phyloP scores from a whole-genome alignment of 2,329 filamentous ascomycete species.

The Rhynchosporium secalis region DNA sequence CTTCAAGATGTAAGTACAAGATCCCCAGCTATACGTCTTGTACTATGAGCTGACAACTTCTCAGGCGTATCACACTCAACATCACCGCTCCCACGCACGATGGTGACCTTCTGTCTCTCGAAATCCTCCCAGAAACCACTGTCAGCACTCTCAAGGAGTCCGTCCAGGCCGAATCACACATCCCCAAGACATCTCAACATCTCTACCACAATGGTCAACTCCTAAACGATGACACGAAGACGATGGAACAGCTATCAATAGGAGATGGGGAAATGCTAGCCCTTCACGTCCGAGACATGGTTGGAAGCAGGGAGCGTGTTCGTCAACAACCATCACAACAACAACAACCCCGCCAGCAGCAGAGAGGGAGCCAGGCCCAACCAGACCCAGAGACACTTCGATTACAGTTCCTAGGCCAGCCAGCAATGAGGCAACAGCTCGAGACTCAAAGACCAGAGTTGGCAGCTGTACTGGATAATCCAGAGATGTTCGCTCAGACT shows the following conservation, averaged over 20 bases:
- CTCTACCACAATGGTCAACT: conserved; percentile 89
- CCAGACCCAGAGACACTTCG: conserved; percentile 80
- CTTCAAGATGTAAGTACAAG: conserved; percentile 28
- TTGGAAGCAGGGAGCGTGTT: conserved; percentile 41
- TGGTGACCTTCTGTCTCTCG: conserved; percentile 73
- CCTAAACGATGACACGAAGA: conserved; percentile 75
- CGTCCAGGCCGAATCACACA: conserved; percentile 78
- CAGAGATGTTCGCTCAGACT: conserved; percentile 72
- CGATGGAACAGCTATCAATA: conserved; percentile 78
- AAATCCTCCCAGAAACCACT: conserved; percentile 80
- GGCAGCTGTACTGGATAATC: conserved; percentile 72
- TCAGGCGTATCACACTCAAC: conserved; percentile 83
- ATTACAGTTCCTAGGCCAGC: conserved; percentile 78
- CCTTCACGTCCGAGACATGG: conserved; percentile 70
- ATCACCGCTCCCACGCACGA: conserved; percentile 72
- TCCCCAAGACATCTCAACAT: conserved; percentile 72
- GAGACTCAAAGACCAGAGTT: conserved; percentile 74
- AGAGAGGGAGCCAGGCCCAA: conserved; percentile 40
- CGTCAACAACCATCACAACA: conserved; percentile 42
- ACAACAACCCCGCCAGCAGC: conserved; percentile 35
- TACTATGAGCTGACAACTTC: conserved; percentile 17
- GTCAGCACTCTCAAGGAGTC: conserved; percentile 83
- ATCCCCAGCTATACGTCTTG: conserved; percentile 1
- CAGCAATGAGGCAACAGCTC: conserved; percentile 69
- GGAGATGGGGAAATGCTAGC: conserved; percentile 90